Evolutionary conservation across 2,329 filamentous ascomycete genomes (phyloP).

Genomic region (Fusarium luffae): DNA sequence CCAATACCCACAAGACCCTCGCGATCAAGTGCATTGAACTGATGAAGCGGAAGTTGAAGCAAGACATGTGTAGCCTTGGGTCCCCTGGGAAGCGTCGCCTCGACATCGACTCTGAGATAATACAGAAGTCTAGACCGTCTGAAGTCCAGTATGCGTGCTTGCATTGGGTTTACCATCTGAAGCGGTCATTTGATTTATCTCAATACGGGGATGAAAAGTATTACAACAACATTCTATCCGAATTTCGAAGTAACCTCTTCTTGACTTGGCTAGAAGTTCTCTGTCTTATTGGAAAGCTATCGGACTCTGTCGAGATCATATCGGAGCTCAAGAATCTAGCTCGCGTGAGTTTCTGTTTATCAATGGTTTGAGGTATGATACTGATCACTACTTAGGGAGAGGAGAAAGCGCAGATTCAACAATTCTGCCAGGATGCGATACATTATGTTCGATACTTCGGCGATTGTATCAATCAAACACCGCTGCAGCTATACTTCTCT

Average conservation of each 20-base stretch:
- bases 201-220: rapidly evolving
- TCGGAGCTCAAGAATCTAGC: rapidly evolving
- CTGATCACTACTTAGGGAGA: too few relatives aligned
- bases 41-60: constrained; percentile 41
- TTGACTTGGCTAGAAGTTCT: neutral
- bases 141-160: constrained; percentile 18
- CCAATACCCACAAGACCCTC: neutral
- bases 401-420: rapidly evolving
- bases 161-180: constrained; percentile 51
- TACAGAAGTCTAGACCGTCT: neutral
- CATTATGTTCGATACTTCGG: neutral
- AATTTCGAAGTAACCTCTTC: neutral
- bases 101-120: rapidly evolving
- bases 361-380: too few relatives aligned
- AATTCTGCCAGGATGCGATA: neutral
- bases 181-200: rapidly evolving
- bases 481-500: neutral
- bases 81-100: neutral
- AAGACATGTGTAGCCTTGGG: constrained; percentile 51
- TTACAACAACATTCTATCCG: rapidly evolving
- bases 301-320: rapidly evolving
- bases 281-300: rapidly evolving
- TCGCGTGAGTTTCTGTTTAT: too few relatives aligned
- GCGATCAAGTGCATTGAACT: constrained; percentile 44
- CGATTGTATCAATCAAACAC: rapidly evolving